These are phyloP conservation scores for Colletotrichum navitas DNA, from an alignment of 2,329 filamentous ascomycete genomes.

Conservation along the genomic window DNA sequence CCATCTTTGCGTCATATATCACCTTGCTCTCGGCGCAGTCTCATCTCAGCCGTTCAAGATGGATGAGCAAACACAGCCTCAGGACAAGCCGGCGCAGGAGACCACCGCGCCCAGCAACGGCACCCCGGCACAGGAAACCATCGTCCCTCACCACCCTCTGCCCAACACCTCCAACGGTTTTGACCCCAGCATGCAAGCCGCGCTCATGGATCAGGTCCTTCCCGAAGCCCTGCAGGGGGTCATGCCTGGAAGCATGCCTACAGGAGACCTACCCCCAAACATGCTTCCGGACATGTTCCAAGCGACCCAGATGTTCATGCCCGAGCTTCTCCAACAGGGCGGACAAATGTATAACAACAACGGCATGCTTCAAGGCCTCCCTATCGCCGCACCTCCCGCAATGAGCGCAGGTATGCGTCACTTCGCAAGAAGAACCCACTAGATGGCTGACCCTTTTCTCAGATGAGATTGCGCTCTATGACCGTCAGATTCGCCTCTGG, in stretches of 20 bases:
- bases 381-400: slow-evolving; percentile 39
- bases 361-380: slow-evolving; percentile 36
- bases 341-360: slow-evolving; percentile 37
- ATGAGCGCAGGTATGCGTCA: slow-evolving; percentile 49
- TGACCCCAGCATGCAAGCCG: slow-evolving; percentile 33
- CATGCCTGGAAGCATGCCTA: slow-evolving; percentile 39
- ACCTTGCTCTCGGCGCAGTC: neutral
- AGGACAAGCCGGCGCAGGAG: slow-evolving; percentile 30
- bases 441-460: slow-evolving; percentile 30
- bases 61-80: slow-evolving; percentile 36
- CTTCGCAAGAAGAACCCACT: neutral
- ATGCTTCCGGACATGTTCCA: slow-evolving; percentile 42
- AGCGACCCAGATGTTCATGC: slow-evolving; percentile 42
- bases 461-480: slow-evolving; percentile 98
- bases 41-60: slow-evolving; percentile 16
- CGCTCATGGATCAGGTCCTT: slow-evolving; percentile 41
- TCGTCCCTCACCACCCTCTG: slow-evolving; percentile 32
- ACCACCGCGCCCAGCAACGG: slow-evolving; percentile 15
- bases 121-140: slow-evolving; percentile 10
- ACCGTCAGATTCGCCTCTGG: slow-evolving; percentile 97
- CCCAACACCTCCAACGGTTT: slow-evolving; percentile 29
- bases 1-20: neutral
- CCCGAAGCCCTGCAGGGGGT: slow-evolving; percentile 42
- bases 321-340: slow-evolving; percentile 32
- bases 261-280: slow-evolving; percentile 20